phyloP scores from a whole-genome alignment of 106 monocot genomes.

The Narthecium ossifragum region DNA sequence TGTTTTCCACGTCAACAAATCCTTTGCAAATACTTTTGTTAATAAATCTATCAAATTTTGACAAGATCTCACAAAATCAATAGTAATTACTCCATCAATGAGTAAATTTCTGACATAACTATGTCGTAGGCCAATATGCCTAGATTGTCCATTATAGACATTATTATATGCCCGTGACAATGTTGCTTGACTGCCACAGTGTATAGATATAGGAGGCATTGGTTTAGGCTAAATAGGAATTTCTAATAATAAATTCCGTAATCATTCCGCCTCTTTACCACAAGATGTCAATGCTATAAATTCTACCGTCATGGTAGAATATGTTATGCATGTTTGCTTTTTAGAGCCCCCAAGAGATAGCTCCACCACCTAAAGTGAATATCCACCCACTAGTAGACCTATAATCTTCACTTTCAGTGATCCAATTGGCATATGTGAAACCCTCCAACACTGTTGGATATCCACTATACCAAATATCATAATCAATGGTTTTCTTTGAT shows the following conservation, averaged over 20 bases:
- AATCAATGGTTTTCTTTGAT: not conserved
- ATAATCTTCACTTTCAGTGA: not conserved
- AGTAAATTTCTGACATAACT: too few species aligned
- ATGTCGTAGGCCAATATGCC: too few species aligned
- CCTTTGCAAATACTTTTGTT: too few species aligned
- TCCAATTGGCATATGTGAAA: not conserved
- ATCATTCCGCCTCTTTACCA: not conserved
- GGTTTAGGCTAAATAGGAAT: not conserved
- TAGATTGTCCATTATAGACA: too few species aligned
- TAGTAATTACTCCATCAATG: too few species aligned
- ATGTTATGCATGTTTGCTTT: not conserved
- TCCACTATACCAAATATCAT: not conserved
- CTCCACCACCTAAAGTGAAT: not conserved
- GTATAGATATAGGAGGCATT: not conserved
- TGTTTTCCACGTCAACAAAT: too few species aligned
- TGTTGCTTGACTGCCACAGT: too few species aligned
- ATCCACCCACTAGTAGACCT: not conserved
- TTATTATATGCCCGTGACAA: too few species aligned
- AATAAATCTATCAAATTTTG: too few species aligned
- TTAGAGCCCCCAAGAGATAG: conserved; percentile 1
- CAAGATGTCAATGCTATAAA: not conserved
- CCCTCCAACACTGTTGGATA: not conserved
- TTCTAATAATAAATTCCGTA: not conserved
- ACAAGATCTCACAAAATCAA: too few species aligned
- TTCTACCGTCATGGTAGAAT: not conserved